Evolutionary conservation across 768 basidiomycete species (phyloP), one percentile per base, ranked within the genome.

Genomic region (Tricholoma furcatifolium): DNA sequence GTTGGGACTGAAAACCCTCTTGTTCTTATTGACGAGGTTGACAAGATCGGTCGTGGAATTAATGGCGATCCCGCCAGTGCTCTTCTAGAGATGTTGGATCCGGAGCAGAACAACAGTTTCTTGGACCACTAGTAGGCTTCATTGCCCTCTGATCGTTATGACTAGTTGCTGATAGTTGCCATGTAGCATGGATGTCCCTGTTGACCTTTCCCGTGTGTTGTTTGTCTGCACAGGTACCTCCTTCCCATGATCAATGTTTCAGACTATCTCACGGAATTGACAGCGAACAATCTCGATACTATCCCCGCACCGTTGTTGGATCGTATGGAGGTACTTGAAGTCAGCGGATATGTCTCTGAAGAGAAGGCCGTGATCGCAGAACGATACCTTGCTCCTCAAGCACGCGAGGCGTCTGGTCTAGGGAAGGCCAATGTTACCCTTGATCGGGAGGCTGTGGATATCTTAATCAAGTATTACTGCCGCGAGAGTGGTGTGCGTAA

Each of bases 401-500:
- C 95, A 5, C 94, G 87, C 74, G 91, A 93, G 58, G 84, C 91
- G 2, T 86, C 88, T 20, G 96, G 96, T 10, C 76, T 99, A 23
- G 87, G 87, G 65, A 78, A 82, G 15, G 91, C 89, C 1, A 89
- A 97, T 65, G 90, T 99, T 3, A 69, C 79, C 48, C 73, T 99
- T 14, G 86, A 91, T 17, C 77, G 82, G 6, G 76, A 81, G 9
- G 83, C 94, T 0, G 85, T 98, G 41, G 92, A 95, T 60, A 73
- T 83, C 10, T 78, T 99, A 47, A 98, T 99, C 73, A 90, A 95
- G 66, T 98, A 94, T 68, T 98, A 98, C 69, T 95, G 93, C 66
- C 81, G 97, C 20, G 97, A 99, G 74, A 96, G 93, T 61, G 97
- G 97, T 40, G 97, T 99, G 27, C 78, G 97, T 44, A 93, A 94